Percentiles rank a stretch among this genome's conserved stretches.
phyloP scores from a whole-genome alignment of 2,329 filamentous ascomycete genomes.

The Nemania abortiva region DNA sequence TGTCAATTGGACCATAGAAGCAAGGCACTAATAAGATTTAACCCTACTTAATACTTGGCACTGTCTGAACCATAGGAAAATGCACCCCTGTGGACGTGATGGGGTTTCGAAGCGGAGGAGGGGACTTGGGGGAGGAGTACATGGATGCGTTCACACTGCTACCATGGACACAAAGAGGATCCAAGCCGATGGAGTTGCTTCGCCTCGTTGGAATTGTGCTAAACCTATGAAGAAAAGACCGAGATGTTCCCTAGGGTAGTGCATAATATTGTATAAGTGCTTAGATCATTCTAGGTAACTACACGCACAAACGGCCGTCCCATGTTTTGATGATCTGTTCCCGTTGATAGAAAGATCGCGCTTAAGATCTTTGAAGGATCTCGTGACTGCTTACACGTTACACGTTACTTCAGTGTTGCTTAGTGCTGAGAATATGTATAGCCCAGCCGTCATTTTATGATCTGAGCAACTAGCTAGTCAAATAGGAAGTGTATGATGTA shows the following conservation, averaged over 20 bases:
- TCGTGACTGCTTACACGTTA: background rate
- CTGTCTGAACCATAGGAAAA: slow-evolving; percentile 24
- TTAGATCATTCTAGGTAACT: slow-evolving; percentile 7
- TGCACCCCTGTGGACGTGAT: slow-evolving; percentile 14
- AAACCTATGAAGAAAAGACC: slow-evolving; percentile 43
- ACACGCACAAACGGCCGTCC: slow-evolving; percentile 3
- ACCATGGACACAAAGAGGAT: slow-evolving; percentile 38
- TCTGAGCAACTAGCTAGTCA: too few relatives aligned
- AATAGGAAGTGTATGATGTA: too few relatives aligned
- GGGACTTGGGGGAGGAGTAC: slow-evolving; percentile 15
- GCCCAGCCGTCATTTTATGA: background rate
- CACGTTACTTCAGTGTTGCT: background rate
- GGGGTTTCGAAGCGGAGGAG: slow-evolving; percentile 1
- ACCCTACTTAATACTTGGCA: slow-evolving; percentile 28
- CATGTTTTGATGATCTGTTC: slow-evolving; percentile 5
- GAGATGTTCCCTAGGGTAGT: slow-evolving; percentile 19
- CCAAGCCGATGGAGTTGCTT: slow-evolving; percentile 48
- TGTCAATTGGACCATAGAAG: background rate
- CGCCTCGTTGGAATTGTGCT: slow-evolving; percentile 42
- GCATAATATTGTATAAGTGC: background rate
- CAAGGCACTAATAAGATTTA: slow-evolving; percentile 13
- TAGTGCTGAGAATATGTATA: background rate
- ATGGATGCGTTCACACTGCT: background rate
- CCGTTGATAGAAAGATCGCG: slow-evolving; percentile 10
- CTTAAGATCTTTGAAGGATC: slow-evolving; percentile 4